Base-by-base conservation (phyloP, 2,329 filamentous ascomycete species). In the Fusarium solani-melongenae region DNA sequence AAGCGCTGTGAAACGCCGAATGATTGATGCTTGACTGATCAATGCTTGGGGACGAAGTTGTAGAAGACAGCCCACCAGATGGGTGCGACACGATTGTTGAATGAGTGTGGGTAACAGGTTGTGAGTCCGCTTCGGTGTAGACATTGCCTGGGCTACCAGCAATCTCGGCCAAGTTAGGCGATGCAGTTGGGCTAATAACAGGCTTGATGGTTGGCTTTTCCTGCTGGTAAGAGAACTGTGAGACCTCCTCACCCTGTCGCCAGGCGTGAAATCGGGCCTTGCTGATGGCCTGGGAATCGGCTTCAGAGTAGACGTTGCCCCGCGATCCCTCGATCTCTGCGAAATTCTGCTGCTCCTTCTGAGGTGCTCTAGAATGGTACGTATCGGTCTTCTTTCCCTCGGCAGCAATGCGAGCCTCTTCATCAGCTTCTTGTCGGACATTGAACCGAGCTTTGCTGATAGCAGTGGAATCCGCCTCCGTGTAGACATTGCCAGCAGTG, bases 401-500 rank as follows among this genome's bases (percentile, higher is more conserved):
- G 0, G 24, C 22, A 11, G 34, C 3, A 6, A 20, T 56, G 6
- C 5, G 7, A 9, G 24, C 24, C 8, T 55, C 29, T 12, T 41
- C 34, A 6, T 34, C 34, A 2, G 24, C 31, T 20, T 63, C 46
- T 3, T 56, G 46, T 34, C 60, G 53, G 7, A 55, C 59, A 9
- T 49, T 51, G 33, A 33, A 55, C 5, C 34, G 60, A 2, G 60
- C 60, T 6, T 22, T 27, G 29, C 66, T 64, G 6, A 71, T 39
- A 27, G 63, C 36, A 0, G 31, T 55, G 0, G 67, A 70, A 12
- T 71, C 69, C 1, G 34, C 67, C 6, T 71, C 69, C 0, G 63
- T 67, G 22, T 67, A 71, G 4, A 61, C 34, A 10, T 71, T 71
- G 8, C 67, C 69, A 4, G 69, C 69, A 0, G 58, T 71, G 0